A percentile compares a stretch with the other conserved stretches of the same genome.
Evolutionary conservation across 768 basidiomycete species (phyloP).

Genomic region (Daedalea quercina): DNA sequence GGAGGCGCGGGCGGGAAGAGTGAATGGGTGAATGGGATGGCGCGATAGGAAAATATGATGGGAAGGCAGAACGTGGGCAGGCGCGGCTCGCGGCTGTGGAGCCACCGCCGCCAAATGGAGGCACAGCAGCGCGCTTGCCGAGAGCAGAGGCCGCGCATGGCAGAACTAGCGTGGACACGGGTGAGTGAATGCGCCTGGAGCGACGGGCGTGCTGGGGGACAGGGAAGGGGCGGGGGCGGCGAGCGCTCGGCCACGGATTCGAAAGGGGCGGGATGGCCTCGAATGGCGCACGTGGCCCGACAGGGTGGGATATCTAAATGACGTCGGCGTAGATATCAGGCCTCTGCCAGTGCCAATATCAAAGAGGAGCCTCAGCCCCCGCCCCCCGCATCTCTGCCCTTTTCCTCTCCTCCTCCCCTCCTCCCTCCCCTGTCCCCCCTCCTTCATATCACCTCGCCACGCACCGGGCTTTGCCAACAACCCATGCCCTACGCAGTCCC

Average conservation of each 20-base stretch:
- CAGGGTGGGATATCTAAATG: not conserved
- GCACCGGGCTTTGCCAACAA: not conserved
- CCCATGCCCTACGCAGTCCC: conserved; percentile 1
- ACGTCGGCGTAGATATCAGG: not conserved
- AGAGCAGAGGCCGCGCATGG: no score
- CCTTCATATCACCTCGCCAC: not conserved
- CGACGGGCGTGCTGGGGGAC: not conserved
- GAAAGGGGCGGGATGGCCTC: not conserved
- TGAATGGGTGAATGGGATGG: not conserved
- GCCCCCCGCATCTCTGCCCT: not conserved
- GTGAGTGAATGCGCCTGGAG: not conserved
- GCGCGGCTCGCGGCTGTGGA: not conserved
- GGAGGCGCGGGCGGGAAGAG: not conserved
- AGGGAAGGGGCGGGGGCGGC: not conserved
- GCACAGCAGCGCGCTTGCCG: no score
- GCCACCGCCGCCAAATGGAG: not conserved
- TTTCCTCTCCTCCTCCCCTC: not conserved
- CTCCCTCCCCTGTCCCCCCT: not conserved
- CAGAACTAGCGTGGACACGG: not conserved
- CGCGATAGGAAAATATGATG: not conserved
- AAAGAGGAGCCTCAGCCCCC: not conserved
- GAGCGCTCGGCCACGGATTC: not conserved
- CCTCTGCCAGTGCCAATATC: not conserved
- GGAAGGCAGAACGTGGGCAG: not conserved
- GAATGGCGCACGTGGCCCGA: not conserved